Conservation (phyloP, 1,284 basidiomycete genomes). For the Leccinum subfulvum region DNA sequence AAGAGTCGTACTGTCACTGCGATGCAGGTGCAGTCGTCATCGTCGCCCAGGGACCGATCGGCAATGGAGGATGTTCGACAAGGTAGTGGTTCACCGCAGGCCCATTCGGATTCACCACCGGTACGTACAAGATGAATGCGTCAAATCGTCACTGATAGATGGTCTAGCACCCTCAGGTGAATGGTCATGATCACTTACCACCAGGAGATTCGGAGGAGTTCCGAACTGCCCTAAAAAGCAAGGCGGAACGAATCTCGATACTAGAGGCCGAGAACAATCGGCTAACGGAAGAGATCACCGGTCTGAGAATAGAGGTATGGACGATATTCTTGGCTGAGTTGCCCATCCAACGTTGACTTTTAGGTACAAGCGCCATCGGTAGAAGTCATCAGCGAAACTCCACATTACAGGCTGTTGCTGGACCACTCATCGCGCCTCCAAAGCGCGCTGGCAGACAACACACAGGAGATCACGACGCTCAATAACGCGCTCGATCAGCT, state of each 20-base stretch:
- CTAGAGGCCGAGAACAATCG: constrained; percentile 44
- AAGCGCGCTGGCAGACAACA: constrained; percentile 37
- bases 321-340: background rate
- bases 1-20: constrained; percentile 60
- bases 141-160: constrained; percentile 8
- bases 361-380: constrained; percentile 47
- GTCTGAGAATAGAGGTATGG: constrained; percentile 47
- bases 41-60: constrained; percentile 38
- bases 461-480: constrained; percentile 37
- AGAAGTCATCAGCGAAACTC: constrained; percentile 45
- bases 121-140: constrained; percentile 53
- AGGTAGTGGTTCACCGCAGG: constrained; percentile 18
- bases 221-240: constrained; percentile 43
- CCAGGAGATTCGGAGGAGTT: constrained; percentile 36
- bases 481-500: constrained; percentile 42
- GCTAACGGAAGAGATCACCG: constrained; percentile 42
- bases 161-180: constrained; percentile 22
- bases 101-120: constrained; percentile 44
- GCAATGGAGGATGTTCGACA: constrained; percentile 44
- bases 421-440: constrained; percentile 46
- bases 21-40: constrained; percentile 37
- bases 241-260: constrained; percentile 29
- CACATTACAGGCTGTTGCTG: constrained; percentile 49
- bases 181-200: constrained; percentile 28
- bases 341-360: constrained; percentile 9